A percentile compares a stretch with the other conserved stretches of the same genome.
Evolutionary conservation across 2,329 filamentous ascomycete genomes (phyloP).

Genomic region (Clarireedia hainanense): DNA sequence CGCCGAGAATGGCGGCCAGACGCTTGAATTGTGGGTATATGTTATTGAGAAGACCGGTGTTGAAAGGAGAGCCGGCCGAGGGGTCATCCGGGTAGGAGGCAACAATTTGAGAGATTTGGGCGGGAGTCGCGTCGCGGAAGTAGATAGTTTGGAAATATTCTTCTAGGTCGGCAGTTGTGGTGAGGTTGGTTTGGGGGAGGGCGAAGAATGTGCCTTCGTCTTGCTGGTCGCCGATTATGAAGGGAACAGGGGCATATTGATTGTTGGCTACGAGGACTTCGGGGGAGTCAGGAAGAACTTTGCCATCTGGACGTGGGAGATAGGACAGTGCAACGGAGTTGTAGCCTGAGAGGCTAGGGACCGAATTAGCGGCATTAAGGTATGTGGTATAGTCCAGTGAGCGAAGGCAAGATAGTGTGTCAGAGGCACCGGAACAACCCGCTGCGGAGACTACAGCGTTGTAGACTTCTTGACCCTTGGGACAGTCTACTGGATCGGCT

Average conservation of each 20-base stretch:
- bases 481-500: conserved; percentile 54
- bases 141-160: conserved; percentile 53
- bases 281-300: conserved; percentile 51
- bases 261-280: conserved; percentile 48
- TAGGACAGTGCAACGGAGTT: conserved; percentile 64
- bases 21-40: conserved; percentile 73
- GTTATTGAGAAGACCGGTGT: conserved; percentile 58
- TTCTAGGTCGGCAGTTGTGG: conserved; percentile 48
- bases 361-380: conserved; percentile 59
- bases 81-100: conserved; percentile 47
- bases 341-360: conserved; percentile 62
- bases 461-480: conserved; percentile 59
- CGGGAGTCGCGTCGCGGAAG: conserved; percentile 48
- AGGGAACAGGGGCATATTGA: conserved; percentile 50
- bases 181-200: conserved; percentile 62
- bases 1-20: conserved; percentile 66
- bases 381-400: conserved; percentile 49
- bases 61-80: conserved; percentile 59
- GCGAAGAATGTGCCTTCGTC: conserved; percentile 73
- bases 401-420: conserved; percentile 61
- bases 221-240: conserved; percentile 68
- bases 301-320: conserved; percentile 65
- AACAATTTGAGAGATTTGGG: conserved; percentile 48
- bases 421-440: conserved; percentile 49
- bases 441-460: conserved; percentile 51